These are phyloP conservation scores for Globisporangium okanoganense DNA, from an alignment of 352 stramenopile genomes.

Conservation along the genomic window DNA sequence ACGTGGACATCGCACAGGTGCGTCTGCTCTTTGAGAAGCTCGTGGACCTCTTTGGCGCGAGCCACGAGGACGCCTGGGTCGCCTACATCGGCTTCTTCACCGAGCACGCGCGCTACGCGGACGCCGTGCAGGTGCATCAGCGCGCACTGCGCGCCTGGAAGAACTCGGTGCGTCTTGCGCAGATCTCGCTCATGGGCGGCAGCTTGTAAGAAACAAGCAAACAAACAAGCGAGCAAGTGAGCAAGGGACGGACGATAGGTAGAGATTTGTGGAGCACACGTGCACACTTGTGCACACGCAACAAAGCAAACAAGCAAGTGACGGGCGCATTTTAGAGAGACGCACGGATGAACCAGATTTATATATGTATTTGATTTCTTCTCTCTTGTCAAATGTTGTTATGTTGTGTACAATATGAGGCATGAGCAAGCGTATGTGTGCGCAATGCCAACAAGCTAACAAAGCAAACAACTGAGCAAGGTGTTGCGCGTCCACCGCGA, in stretches of 20 bases:
- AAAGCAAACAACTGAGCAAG: neutral
- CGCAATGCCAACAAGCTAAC: neutral
- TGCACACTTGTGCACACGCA: neutral
- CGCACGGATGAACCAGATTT: neutral
- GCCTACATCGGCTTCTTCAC: constrained; percentile 68
- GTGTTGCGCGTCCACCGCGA: neutral
- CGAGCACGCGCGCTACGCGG: constrained; percentile 30
- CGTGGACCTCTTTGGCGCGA: constrained; percentile 66
- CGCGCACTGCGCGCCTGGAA: constrained; percentile 65
- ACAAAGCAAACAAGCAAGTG: neutral
- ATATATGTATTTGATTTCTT: neutral
- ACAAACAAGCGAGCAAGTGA: neutral
- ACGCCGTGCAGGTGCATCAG: constrained; percentile 68
- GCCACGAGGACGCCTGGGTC: constrained; percentile 64
- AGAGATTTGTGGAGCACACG: neutral
- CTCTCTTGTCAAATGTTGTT: neutral
- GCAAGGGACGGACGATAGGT: neutral
- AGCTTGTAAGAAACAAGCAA: constrained; percentile 18
- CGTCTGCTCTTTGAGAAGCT: constrained; percentile 79
- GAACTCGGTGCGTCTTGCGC: constrained; percentile 45
- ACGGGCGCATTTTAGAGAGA: neutral
- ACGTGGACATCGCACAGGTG: constrained; percentile 38
- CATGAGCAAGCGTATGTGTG: neutral
- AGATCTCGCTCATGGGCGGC: constrained; percentile 34
- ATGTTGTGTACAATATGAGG: neutral